Percentiles rank a stretch among this genome's conserved stretches.
Evolutionary conservation across 2,329 filamentous ascomycete genomes (phyloP).

Genomic region (Colletotrichum noveboracense): DNA sequence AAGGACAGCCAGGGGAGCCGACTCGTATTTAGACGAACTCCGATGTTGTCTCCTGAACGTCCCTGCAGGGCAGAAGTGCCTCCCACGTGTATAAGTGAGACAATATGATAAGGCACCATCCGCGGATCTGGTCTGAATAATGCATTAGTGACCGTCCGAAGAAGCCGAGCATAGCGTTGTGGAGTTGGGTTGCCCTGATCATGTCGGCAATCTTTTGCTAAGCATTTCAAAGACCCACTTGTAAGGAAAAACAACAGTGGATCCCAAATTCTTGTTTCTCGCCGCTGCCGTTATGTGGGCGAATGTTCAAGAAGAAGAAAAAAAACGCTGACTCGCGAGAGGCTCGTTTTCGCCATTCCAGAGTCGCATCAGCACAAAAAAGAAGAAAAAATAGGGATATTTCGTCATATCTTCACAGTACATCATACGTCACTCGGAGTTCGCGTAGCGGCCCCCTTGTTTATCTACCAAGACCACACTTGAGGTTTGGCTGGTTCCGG

Average conservation of each 20-base stretch:
- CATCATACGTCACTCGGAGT: neutral
- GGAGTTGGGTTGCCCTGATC: neutral
- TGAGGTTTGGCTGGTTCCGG: neutral
- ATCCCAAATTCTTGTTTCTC: neutral
- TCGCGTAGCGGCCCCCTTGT: neutral
- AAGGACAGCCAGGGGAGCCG: neutral
- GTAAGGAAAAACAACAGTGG: neutral
- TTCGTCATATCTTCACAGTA: neutral
- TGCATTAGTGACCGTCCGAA: neutral
- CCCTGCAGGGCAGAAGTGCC: neutral
- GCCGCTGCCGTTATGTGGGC: neutral
- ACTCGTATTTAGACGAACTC: neutral
- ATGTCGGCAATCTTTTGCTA: neutral
- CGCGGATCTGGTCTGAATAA: neutral
- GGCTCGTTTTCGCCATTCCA: neutral
- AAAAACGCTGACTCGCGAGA: neutral
- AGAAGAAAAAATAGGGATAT: neutral
- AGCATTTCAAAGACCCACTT: neutral
- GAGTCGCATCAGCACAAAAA: neutral
- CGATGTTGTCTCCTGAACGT: neutral
- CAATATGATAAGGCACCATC: neutral
- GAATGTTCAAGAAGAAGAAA: neutral
- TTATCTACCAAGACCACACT: neutral
- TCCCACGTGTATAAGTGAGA: neutral
- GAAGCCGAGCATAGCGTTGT: neutral